Conservation (phyloP, 345 rosid species). For the Cardamine occulta region DNA sequence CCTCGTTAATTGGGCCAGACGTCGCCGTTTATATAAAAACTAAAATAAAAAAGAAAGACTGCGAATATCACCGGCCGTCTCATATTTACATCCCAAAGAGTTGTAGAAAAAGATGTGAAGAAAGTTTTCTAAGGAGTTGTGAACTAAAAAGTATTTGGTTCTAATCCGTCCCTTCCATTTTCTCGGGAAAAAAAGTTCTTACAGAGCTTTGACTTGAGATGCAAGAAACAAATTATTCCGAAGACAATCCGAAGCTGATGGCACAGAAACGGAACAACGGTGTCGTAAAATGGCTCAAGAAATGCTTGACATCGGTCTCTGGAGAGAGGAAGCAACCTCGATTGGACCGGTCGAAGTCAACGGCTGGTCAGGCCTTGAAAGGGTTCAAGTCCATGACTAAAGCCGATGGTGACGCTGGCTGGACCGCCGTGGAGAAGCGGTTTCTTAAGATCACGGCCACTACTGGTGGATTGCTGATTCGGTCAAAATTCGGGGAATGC, state of each 20-base stretch:
- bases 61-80: neutral
- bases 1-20: neutral
- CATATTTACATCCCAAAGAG: constrained; percentile 9
- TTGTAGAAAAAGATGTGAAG: neutral
- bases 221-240: constrained; percentile 14
- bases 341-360: constrained; percentile 57
- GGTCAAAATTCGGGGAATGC: constrained; percentile 65
- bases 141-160: neutral
- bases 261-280: constrained; percentile 44
- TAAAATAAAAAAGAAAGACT: neutral
- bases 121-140: neutral
- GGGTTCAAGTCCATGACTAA: constrained; percentile 72
- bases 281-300: constrained; percentile 47
- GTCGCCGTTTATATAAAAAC: neutral
- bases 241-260: constrained; percentile 40
- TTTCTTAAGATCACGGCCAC: constrained; percentile 55
- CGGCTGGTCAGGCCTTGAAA: constrained; percentile 55
- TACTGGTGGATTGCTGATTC: constrained; percentile 52
- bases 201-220: constrained; percentile 11
- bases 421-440: constrained; percentile 64
- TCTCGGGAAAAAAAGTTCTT: neutral
- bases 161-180: neutral
- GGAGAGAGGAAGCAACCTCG: constrained; percentile 37
- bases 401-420: constrained; percentile 58
- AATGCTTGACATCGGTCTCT: constrained; percentile 49